Percentiles rank a stretch among this genome's conserved stretches.
phyloP scores from a whole-genome alignment of 2,329 filamentous ascomycete species.

The Neoarthrinium moseri region DNA sequence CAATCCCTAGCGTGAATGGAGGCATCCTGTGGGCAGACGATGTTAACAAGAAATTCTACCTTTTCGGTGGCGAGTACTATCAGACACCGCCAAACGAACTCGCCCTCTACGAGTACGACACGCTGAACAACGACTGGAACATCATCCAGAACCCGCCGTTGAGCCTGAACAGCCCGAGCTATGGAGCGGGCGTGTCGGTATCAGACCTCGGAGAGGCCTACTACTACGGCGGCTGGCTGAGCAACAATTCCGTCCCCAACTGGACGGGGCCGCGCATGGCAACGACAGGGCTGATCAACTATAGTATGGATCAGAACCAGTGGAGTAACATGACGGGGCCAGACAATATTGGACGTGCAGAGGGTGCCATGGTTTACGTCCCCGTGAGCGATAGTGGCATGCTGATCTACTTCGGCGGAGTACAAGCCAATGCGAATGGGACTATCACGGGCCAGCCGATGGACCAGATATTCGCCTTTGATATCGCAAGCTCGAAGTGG shows the following conservation, averaged over 20 bases:
- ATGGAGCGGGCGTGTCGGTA: slow-evolving; percentile 55
- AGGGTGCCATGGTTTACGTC: slow-evolving; percentile 59
- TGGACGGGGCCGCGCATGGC: slow-evolving; percentile 50
- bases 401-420: slow-evolving; percentile 61
- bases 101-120: slow-evolving; percentile 57
- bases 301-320: slow-evolving; percentile 50
- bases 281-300: slow-evolving; percentile 52
- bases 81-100: slow-evolving; percentile 41
- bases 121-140: slow-evolving; percentile 56
- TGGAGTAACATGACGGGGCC: slow-evolving; percentile 55
- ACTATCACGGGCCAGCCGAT: slow-evolving; percentile 43
- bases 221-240: slow-evolving; percentile 63
- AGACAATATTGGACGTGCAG: slow-evolving; percentile 52
- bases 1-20: slow-evolving; percentile 47
- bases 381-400: slow-evolving; percentile 59
- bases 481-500: slow-evolving; percentile 59
- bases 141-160: slow-evolving; percentile 36
- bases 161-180: slow-evolving; percentile 47
- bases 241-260: slow-evolving; percentile 47
- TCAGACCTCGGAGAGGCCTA: slow-evolving; percentile 55
- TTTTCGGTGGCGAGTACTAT: slow-evolving; percentile 59
- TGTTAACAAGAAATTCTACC: slow-evolving; percentile 62
- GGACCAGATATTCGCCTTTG: slow-evolving; percentile 57
- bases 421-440: slow-evolving; percentile 49
- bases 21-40: slow-evolving; percentile 58